Conservation (phyloP, 202 grass and related monocot genomes). For the Zizania palustris region DNA sequence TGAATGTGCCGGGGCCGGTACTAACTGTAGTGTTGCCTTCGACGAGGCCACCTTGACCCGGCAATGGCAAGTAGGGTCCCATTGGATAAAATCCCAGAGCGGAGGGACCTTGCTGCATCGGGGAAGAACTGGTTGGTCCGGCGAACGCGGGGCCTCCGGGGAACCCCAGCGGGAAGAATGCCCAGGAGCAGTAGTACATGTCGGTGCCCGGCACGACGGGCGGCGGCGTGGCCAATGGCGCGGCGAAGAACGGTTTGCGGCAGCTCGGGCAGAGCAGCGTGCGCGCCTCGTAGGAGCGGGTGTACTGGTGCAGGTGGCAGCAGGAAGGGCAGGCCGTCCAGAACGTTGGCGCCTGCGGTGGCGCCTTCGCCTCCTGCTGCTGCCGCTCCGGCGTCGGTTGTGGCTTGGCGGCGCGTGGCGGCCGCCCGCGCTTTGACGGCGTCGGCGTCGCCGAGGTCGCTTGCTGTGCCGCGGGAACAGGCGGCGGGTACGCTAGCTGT, state of each 20-base stretch:
- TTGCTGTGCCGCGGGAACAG: not conserved
- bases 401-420: not conserved
- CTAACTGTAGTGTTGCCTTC: not conserved
- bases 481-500: too few species aligned
- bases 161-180: slow-evolving; percentile 68
- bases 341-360: slow-evolving; percentile 34
- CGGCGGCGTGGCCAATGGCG: slow-evolving; percentile 40
- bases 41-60: not conserved
- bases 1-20: not conserved
- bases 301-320: slow-evolving; percentile 56
- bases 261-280: slow-evolving; percentile 57
- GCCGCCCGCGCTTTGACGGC: too few species aligned
- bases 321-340: slow-evolving; percentile 61
- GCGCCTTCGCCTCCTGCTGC: not conserved
- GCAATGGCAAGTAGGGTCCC: slow-evolving; percentile 27
- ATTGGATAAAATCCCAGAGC: slow-evolving; percentile 18
- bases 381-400: slow-evolving; percentile 12
- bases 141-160: slow-evolving; percentile 46
- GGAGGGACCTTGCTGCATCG: not conserved
- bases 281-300: slow-evolving; percentile 45
- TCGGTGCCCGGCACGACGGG: slow-evolving; percentile 57
- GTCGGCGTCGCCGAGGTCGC: not conserved
- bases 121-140: slow-evolving; percentile 14
- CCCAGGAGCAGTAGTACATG: slow-evolving; percentile 69
- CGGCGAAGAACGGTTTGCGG: slow-evolving; percentile 43